A percentile compares a stretch with the other conserved stretches of the same genome.
Evolutionary conservation across 805 yeast genomes (phyloP).

Genomic region (Yamadazyma sp.): DNA sequence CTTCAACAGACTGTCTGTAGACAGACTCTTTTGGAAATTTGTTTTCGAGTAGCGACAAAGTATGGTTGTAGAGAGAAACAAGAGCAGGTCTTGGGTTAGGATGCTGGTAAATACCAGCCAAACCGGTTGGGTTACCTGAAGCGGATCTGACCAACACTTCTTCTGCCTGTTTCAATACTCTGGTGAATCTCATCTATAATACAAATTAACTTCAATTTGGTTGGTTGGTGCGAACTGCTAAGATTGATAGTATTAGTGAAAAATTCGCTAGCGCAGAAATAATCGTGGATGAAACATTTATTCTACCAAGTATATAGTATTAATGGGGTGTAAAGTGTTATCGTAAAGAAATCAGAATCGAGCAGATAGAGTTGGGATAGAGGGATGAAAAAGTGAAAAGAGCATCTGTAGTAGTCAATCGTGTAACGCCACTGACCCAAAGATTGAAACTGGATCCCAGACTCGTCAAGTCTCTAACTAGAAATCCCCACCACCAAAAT

Average conservation of each 20-base stretch:
- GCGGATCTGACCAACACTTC: conserved; percentile 59
- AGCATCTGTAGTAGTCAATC: too few relatives aligned
- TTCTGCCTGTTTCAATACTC: conserved; percentile 43
- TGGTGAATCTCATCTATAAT: conserved; percentile 38
- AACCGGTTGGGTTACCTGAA: conserved; percentile 74
- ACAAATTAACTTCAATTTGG: conserved; percentile 13
- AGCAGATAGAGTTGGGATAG: too few relatives aligned
- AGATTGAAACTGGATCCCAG: too few relatives aligned
- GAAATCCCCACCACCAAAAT: conserved; percentile 15
- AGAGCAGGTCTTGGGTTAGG: conserved; percentile 84
- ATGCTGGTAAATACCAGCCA: conserved; percentile 75
- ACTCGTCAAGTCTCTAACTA: too few relatives aligned
- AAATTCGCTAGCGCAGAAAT: too few relatives aligned
- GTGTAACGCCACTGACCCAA: too few relatives aligned
- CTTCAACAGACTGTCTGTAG: conserved; percentile 72
- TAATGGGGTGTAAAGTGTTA: too few relatives aligned
- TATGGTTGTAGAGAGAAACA: conserved; percentile 65
- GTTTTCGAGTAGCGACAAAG: conserved; percentile 55
- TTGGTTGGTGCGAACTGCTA: conserved; percentile 15
- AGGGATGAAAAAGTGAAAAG: too few relatives aligned
- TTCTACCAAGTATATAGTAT: too few relatives aligned
- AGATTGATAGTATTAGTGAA: too few relatives aligned
- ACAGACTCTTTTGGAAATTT: conserved; percentile 73
- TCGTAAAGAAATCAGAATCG: too few relatives aligned
- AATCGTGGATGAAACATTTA: too few relatives aligned